Conservation (phyloP, 2,329 filamentous ascomycete species). For the Zymoseptoria tritici region DNA sequence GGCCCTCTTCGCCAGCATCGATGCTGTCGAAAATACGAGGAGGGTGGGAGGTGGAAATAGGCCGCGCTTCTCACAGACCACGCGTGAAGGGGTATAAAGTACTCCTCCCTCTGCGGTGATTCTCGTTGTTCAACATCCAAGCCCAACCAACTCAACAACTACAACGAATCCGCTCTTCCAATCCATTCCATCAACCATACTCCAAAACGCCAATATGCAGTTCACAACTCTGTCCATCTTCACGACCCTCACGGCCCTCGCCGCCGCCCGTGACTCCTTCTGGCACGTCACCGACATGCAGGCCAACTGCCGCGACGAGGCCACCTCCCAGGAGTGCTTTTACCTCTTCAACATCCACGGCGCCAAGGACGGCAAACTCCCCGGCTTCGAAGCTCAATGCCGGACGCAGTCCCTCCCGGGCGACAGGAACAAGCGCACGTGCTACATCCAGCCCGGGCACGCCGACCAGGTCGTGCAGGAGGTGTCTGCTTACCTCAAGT, state of each 20-base stretch:
- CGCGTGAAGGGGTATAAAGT: neutral
- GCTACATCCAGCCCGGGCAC: neutral
- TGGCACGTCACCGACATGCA: too few species aligned
- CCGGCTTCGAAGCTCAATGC: too few species aligned
- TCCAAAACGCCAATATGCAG: neutral
- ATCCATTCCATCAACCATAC: neutral
- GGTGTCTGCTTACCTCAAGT: neutral
- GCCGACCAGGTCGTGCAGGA: neutral
- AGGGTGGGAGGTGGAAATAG: neutral
- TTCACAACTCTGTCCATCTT: too few species aligned
- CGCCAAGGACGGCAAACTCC: too few species aligned
- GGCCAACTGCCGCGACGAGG: too few species aligned
- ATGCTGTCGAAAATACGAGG: neutral
- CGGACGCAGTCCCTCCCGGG: too few species aligned
- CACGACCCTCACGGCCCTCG: too few species aligned
- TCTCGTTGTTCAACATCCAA: neutral
- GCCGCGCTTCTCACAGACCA: neutral
- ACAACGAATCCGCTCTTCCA: neutral
- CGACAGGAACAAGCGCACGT: neutral
- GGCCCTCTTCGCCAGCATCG: neutral
- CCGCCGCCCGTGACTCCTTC: too few species aligned
- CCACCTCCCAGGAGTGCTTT: too few species aligned
- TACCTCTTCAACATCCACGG: too few species aligned
- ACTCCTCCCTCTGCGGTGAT: neutral
- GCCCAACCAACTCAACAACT: neutral